Evolutionary conservation across 306 rosid species (phyloP).

Genomic region (Senna siamea): DNA sequence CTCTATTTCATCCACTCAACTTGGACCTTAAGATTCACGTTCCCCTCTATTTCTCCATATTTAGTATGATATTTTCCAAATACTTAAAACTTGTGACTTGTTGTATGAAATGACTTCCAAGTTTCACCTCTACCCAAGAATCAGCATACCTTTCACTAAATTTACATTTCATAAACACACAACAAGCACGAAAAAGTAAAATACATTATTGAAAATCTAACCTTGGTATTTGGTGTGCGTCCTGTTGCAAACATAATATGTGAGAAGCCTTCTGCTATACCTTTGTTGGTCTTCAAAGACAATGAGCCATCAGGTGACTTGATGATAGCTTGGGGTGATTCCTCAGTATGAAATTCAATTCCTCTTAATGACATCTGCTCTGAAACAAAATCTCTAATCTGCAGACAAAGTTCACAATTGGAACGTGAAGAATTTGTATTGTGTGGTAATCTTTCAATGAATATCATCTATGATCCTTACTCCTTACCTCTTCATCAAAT

Average conservation of each 20-base stretch:
- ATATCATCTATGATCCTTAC: slow-evolving; percentile 44
- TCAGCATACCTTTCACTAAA: too few species aligned
- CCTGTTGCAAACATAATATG: slow-evolving; percentile 98
- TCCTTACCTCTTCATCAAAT: slow-evolving; percentile 91
- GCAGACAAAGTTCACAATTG: slow-evolving; percentile 46
- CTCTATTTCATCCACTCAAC: too few species aligned
- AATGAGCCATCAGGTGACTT: slow-evolving; percentile 83
- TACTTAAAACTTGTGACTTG: too few species aligned
- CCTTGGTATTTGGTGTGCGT: slow-evolving; percentile 92
- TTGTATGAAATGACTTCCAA: too few species aligned
- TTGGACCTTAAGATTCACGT: too few species aligned
- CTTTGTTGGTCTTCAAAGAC: slow-evolving; percentile 89
- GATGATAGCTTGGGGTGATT: slow-evolving; percentile 74
- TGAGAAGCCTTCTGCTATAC: slow-evolving; percentile 81
- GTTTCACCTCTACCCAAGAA: too few species aligned
- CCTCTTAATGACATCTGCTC: slow-evolving; percentile 93
- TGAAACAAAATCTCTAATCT: slow-evolving; percentile 83
- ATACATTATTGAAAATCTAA: slow-evolving; percentile 33
- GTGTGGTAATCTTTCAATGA: slow-evolving; percentile 20
- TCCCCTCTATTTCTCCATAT: too few species aligned
- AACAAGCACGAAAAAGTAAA: background rate
- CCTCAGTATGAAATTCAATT: slow-evolving; percentile 84
- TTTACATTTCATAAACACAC: too few species aligned
- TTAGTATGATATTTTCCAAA: too few species aligned
- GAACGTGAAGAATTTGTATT: slow-evolving; percentile 25